Percentiles rank a stretch among this genome's conserved stretches.
Conservation (phyloP, 768 basidiomycete species). For the Paxillus rubicundulus region DNA sequence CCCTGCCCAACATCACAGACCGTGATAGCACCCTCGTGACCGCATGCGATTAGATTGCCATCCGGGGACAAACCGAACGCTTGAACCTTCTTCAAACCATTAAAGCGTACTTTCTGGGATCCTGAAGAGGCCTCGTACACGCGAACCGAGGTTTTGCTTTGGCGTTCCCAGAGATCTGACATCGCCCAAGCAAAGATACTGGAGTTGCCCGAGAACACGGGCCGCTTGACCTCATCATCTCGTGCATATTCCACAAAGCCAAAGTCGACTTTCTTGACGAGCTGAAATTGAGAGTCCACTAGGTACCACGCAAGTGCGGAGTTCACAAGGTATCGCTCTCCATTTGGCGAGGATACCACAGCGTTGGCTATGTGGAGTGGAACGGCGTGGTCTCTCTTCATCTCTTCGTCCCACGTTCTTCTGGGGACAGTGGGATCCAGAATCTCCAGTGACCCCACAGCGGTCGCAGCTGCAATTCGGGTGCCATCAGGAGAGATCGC, state of each 20-base stretch:
- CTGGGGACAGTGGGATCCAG: conserved; percentile 5
- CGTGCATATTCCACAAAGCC: conserved; percentile 1
- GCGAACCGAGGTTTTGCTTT: not conserved
- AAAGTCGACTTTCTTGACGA: conserved; percentile 10
- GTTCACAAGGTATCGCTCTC: conserved; percentile 6
- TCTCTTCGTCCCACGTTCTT: conserved; percentile 8
- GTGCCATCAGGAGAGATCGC: conserved; percentile 18
- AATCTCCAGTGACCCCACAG: conserved; percentile 5
- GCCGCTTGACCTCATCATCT: not conserved
- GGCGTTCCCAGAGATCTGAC: conserved; percentile 2
- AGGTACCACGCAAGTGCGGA: not conserved
- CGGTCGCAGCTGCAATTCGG: conserved; percentile 11
- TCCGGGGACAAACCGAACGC: conserved; percentile 1
- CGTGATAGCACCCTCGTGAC: conserved; percentile 6
- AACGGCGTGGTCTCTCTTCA: not conserved
- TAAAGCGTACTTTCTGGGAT: conserved; percentile 1
- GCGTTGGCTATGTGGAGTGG: not conserved
- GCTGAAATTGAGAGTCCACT: not conserved
- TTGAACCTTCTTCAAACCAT: conserved; percentile 5
- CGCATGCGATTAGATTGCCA: conserved; percentile 7
- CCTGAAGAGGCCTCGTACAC: conserved; percentile 7
- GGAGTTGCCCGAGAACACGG: conserved; percentile 9
- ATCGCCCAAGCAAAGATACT: conserved; percentile 7
- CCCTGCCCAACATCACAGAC: conserved; percentile 2
- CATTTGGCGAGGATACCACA: conserved; percentile 10